Percentiles rank a stretch among this genome's conserved stretches.
Evolutionary conservation across 768 basidiomycete species (phyloP).

Genomic region (Collybiopsis confluens): DNA sequence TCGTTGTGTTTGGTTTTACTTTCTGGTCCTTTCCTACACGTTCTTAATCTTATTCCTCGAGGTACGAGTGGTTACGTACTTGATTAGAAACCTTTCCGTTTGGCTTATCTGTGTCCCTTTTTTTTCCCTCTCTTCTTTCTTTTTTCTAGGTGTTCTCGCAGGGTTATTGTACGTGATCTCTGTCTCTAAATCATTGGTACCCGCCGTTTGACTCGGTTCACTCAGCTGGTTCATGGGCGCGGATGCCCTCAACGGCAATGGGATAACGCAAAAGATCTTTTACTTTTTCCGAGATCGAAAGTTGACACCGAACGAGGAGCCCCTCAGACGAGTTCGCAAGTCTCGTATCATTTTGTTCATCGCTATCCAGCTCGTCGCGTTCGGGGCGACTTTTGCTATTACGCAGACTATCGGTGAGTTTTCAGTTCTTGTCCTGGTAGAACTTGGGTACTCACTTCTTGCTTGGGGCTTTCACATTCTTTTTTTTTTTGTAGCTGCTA

Average conservation of each 20-base stretch:
- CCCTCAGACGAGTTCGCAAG: constrained; percentile 69
- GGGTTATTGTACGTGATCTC: constrained; percentile 71
- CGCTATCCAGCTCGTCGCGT: constrained; percentile 72
- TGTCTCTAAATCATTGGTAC: not conserved
- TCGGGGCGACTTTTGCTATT: constrained; percentile 85
- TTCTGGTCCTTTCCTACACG: constrained; percentile 75
- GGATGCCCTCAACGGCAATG: constrained; percentile 75
- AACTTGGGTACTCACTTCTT: no score
- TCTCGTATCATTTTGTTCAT: constrained; percentile 72
- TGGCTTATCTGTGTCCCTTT: no score
- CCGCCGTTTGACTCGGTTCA: not conserved
- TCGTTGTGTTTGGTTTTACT: constrained; percentile 74
- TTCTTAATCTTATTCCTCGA: constrained; percentile 76
- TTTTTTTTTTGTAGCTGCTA: constrained; percentile 59
- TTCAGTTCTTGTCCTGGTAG: constrained; percentile 7
- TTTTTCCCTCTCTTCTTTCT: not conserved
- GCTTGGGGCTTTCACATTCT: constrained; percentile 20
- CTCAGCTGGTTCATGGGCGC: constrained; percentile 88
- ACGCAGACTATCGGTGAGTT: constrained; percentile 80
- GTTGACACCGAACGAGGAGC: constrained; percentile 62
- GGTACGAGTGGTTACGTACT: no score
- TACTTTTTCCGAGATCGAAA: constrained; percentile 73
- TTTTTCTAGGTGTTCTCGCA: constrained; percentile 57
- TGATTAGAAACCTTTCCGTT: no score
- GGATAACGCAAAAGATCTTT: constrained; percentile 76